Evolutionary conservation across 345 rosid species (phyloP).

Genomic region (Hirschfeldia incana): DNA sequence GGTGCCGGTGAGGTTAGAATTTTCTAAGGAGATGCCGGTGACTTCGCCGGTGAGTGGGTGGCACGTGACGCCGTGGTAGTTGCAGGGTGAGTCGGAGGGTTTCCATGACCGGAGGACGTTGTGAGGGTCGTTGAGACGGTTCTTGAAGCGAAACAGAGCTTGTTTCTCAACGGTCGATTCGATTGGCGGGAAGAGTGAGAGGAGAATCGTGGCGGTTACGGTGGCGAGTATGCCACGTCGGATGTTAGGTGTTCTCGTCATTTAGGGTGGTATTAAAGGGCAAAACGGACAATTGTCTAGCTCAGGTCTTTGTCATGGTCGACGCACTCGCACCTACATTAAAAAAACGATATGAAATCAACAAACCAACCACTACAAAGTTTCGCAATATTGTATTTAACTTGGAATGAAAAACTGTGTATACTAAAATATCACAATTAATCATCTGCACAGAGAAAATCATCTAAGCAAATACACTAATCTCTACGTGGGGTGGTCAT

Average conservation of each 20-base stretch:
- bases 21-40: conserved; percentile 48
- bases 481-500: neutral
- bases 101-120: conserved; percentile 66
- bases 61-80: conserved; percentile 62
- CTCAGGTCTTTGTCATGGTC: neutral
- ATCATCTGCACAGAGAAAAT: neutral
- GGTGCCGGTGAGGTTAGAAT: conserved; percentile 58
- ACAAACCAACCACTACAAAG: conserved; percentile 4
- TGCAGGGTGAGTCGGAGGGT: conserved; percentile 59
- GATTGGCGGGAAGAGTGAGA: conserved; percentile 43
- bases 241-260: conserved; percentile 25
- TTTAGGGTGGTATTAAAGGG: conserved; percentile 5
- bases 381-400: neutral
- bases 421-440: neutral
- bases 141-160: conserved; percentile 71
- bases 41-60: conserved; percentile 51
- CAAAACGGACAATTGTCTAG: neutral
- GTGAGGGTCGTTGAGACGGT: conserved; percentile 58
- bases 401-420: neutral
- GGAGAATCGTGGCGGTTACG: conserved; percentile 10
- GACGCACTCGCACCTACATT: conserved; percentile 1
- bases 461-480: neutral
- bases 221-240: conserved; percentile 11
- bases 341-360: neutral
- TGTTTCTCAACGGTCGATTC: conserved; percentile 48